Evolutionary conservation across 2,329 filamentous ascomycete genomes (phyloP).

Genomic region (Aspergillus calidoustus): DNA sequence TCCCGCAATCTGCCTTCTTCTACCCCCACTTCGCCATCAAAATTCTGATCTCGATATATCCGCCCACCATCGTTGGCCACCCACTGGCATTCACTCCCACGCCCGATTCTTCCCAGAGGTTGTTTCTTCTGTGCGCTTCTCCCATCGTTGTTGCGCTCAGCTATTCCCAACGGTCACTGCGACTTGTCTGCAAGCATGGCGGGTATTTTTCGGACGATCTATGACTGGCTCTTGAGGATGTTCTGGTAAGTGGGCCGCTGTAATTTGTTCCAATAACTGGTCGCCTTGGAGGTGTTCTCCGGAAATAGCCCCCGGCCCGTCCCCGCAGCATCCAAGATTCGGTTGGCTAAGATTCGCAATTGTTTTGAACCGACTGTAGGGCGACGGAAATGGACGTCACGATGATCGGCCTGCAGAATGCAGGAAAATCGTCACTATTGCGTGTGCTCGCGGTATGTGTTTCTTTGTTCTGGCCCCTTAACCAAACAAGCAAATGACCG

Average conservation of each 20-base stretch:
- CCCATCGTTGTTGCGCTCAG: constrained; percentile 12
- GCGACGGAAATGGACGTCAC: constrained; percentile 99
- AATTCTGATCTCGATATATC: constrained; percentile 28
- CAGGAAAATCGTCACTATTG: constrained; percentile 93
- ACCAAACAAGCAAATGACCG: constrained; percentile 21
- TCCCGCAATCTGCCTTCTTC: constrained; percentile 19
- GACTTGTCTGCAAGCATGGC: constrained; percentile 66
- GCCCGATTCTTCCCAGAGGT: background rate
- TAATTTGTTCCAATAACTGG: constrained; percentile 23
- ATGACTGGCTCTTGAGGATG: constrained; percentile 96
- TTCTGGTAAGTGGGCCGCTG: constrained; percentile 75
- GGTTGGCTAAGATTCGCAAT: constrained; percentile 26
- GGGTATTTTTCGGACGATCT: constrained; percentile 88
- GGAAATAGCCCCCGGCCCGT: constrained; percentile 38
- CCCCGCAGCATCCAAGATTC: constrained; percentile 35
- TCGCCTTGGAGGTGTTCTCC: constrained; percentile 28
- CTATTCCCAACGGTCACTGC: background rate
- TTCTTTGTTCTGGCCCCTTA: background rate
- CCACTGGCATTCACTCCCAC: constrained; percentile 13
- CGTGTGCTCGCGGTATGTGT: constrained; percentile 88
- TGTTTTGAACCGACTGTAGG: constrained; percentile 58
- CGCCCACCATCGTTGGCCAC: constrained; percentile 15
- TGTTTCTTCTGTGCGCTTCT: background rate
- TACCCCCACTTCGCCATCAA: constrained; percentile 28
- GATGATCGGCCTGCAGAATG: constrained; percentile 97